Conservation (phyloP, 495 filamentous ascomycete species). For the Penicillium cinerascens region DNA sequence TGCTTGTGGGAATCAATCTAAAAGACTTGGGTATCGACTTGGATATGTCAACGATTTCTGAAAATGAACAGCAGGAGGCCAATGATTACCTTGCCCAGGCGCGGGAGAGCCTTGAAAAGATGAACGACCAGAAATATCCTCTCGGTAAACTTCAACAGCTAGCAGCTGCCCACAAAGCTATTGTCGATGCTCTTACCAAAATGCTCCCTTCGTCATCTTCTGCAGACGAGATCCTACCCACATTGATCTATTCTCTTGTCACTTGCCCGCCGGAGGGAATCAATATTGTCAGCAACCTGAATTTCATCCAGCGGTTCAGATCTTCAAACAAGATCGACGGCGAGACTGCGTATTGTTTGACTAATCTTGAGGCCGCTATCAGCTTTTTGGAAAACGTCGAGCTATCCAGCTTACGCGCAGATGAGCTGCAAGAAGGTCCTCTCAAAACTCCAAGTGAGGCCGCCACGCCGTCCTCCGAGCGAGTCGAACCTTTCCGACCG, state of each 20-base stretch:
- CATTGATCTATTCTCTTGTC: slow-evolving; percentile 91
- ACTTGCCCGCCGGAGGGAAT: slow-evolving; percentile 84
- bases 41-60: slow-evolving; percentile 44
- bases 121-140: slow-evolving; percentile 84
- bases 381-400: slow-evolving; percentile 98
- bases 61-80: slow-evolving; percentile 68
- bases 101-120: slow-evolving; percentile 68
- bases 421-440: slow-evolving; percentile 65
- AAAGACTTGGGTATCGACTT: slow-evolving; percentile 83
- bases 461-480: slow-evolving; percentile 47
- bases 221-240: slow-evolving; percentile 93
- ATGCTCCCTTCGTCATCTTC: slow-evolving; percentile 84
- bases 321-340: slow-evolving; percentile 82
- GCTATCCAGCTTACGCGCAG: slow-evolving; percentile 82
- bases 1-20: slow-evolving; percentile 84
- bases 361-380: slow-evolving; percentile 92
- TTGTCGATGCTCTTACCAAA: slow-evolving; percentile 80
- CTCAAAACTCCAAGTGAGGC: slow-evolving; percentile 51
- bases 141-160: slow-evolving; percentile 89
- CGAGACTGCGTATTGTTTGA: slow-evolving; percentile 93
- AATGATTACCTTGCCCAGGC: slow-evolving; percentile 67
- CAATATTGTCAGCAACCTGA: slow-evolving; percentile 85
- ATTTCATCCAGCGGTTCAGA: slow-evolving; percentile 92
- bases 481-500: slow-evolving; percentile 29
- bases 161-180: slow-evolving; percentile 84